Percentiles rank a stretch among this genome's conserved stretches.
Evolutionary conservation across 2,329 filamentous ascomycete genomes (phyloP).

Genomic region (Colletotrichum sojae): DNA sequence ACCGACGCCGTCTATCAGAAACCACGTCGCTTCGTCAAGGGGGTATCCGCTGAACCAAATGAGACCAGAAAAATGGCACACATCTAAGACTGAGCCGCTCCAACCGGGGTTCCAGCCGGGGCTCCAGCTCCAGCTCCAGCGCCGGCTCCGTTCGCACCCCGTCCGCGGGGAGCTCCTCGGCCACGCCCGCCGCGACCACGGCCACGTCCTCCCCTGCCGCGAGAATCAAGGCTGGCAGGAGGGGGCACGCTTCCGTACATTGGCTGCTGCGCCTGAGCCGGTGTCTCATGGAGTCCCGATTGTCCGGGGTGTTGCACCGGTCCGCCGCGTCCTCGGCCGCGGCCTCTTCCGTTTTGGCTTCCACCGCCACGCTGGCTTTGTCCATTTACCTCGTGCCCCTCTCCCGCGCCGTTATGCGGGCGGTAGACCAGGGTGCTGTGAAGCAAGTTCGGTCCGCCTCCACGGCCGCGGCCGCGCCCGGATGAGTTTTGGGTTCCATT

Average conservation of each 20-base stretch:
- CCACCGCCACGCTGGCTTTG: slow-evolving; percentile 44
- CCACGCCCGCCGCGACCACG: slow-evolving; percentile 48
- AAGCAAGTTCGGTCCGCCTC: slow-evolving; percentile 57
- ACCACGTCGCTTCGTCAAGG: slow-evolving; percentile 24
- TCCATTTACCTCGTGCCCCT: slow-evolving; percentile 49
- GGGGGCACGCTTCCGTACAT: slow-evolving; percentile 72
- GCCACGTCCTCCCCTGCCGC: slow-evolving; percentile 56
- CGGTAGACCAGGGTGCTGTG: slow-evolving; percentile 70
- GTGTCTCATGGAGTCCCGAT: slow-evolving; percentile 38
- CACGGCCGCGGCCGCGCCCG: slow-evolving; percentile 50
- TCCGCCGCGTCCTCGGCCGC: slow-evolving; percentile 38
- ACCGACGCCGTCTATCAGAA: slow-evolving; percentile 32
- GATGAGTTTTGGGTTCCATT: slow-evolving; percentile 57
- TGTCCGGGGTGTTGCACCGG: slow-evolving; percentile 33
- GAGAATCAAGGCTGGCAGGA: slow-evolving; percentile 68
- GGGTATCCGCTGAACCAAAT: slow-evolving; percentile 28
- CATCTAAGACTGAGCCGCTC: not conserved
- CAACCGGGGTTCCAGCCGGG: not conserved
- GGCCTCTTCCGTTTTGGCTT: slow-evolving; percentile 37
- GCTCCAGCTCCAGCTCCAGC: slow-evolving; percentile 5
- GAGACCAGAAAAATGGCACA: not conserved
- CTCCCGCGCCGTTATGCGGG: slow-evolving; percentile 48
- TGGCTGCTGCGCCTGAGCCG: slow-evolving; percentile 40
- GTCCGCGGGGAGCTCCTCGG: slow-evolving; percentile 52
- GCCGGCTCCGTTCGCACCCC: slow-evolving; percentile 46